Conservation (phyloP, 2,329 filamentous ascomycete species). For the Fusarium liriodendri region DNA sequence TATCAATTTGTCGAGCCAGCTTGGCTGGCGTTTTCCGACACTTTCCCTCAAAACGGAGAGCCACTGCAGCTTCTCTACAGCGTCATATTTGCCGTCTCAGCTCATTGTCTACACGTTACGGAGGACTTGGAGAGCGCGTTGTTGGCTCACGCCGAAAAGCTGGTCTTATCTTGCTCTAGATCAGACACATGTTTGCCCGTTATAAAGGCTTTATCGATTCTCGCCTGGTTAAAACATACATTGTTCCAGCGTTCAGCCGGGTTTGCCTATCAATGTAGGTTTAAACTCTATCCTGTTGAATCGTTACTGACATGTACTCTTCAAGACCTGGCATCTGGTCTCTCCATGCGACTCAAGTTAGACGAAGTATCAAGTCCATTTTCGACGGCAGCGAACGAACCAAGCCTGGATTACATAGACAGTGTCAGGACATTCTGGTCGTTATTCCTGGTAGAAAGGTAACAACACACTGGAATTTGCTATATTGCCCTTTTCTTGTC, state of each 20-base stretch:
- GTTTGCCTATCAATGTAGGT: not conserved
- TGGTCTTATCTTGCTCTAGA: not conserved
- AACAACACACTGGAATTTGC: not conserved
- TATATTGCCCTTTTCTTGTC: not conserved
- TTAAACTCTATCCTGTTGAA: not conserved
- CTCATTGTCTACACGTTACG: not conserved
- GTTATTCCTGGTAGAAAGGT: not conserved
- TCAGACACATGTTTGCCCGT: not conserved
- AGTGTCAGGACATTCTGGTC: not conserved
- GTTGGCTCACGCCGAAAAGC: not conserved
- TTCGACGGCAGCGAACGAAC: not conserved
- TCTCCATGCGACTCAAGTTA: not conserved
- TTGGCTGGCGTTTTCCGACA: not conserved
- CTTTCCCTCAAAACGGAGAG: not conserved
- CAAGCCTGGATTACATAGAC: not conserved
- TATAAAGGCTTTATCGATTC: not conserved
- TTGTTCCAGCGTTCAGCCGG: not conserved
- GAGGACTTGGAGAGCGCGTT: not conserved
- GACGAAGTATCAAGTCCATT: not conserved
- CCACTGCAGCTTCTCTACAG: not conserved
- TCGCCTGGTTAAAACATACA: not conserved
- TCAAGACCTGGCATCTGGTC: not conserved
- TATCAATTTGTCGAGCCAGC: not conserved
- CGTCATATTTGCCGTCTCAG: not conserved
- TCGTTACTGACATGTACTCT: not conserved